A percentile compares a stretch with the other conserved stretches of the same genome.
These are phyloP conservation scores for Trametes pubescens DNA, from an alignment of 1,284 basidiomycete genomes.

Conservation along the genomic window DNA sequence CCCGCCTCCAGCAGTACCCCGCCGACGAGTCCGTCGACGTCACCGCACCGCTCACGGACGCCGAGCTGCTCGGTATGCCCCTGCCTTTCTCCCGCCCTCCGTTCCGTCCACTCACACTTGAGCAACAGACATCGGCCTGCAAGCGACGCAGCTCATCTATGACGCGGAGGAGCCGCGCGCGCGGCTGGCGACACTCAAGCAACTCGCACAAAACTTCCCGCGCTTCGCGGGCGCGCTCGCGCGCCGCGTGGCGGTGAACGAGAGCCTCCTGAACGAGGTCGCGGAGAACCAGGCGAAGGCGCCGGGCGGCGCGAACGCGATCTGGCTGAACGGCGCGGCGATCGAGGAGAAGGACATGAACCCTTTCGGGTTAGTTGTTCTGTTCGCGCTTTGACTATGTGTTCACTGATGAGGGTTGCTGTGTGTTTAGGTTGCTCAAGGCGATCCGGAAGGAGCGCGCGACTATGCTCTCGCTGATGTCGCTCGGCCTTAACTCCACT, in stretches of 20 bases:
- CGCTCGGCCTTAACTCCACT: conserved; percentile 65
- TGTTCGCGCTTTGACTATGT: not conserved
- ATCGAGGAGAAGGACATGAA: conserved; percentile 73
- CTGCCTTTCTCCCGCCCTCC: conserved; percentile 12
- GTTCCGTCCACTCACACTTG: not conserved
- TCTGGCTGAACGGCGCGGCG: conserved; percentile 83
- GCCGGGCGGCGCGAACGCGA: conserved; percentile 60
- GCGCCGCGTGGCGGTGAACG: conserved; percentile 65
- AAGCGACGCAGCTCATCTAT: conserved; percentile 78
- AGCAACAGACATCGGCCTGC: conserved; percentile 68
- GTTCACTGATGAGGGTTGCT: not conserved
- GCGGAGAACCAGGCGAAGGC: conserved; percentile 61
- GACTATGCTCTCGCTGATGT: conserved; percentile 67
- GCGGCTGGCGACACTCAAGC: conserved; percentile 69
- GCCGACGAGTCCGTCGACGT: conserved; percentile 59
- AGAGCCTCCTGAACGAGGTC: conserved; percentile 65
- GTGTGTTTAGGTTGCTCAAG: conserved; percentile 62
- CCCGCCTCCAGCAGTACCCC: conserved; percentile 64
- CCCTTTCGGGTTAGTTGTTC: conserved; percentile 62
- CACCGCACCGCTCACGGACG: conserved; percentile 64
- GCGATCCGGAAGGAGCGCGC: conserved; percentile 78
- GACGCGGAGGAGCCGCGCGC: conserved; percentile 52
- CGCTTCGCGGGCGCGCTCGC: conserved; percentile 80
- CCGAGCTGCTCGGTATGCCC: conserved; percentile 65
- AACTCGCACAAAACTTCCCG: conserved; percentile 90